Base-by-base conservation (phyloP, 805 yeast genomes). In the Candida pseudofarinosa region DNA sequence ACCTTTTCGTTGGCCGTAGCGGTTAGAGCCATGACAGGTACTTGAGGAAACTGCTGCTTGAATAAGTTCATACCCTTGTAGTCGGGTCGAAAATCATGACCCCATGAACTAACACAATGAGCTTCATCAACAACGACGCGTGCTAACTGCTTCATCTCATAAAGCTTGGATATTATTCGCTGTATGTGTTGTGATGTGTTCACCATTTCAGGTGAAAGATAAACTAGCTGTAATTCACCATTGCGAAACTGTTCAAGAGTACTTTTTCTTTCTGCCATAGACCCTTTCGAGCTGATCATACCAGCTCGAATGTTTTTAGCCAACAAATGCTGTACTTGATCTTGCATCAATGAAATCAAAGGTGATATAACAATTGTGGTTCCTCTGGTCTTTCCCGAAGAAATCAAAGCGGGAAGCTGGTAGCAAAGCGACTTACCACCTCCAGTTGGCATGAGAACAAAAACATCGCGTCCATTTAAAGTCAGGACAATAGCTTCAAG, bases 51-150 rank as follows among this genome's bases (percentile, higher is more conserved):
- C 38, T 79, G 75, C 15, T 67, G 62, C 55, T 88, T 88, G 62
- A 93, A 86, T 50, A 73, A 76, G 30, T 80, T 79, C 56, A 93
- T 71, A 8, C 83, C 85, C 54, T 89, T 87, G 66, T 93, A 93
- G 62, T 93, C 98, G 0, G 98, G 97, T 40, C 99, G 74, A 62
- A 93, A 93, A 63, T 93, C 99, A 63, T 93, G 99, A 16, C 99
- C 99, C 99, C 99, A 93, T 8, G 95, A 85, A 40, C 96, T 88
- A 36, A 93, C 95, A 74, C 99, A 93, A 65, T 93, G 99, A 0
- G 99, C 99, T 59, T 88, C 99, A 65, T 93, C 99, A 36, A 93
- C 88, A 8, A 93, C 96, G 32, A 93, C 75, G 41, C 98, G 71
- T 0, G 97, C 96, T 31, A 93, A 67, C 52, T 69, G 67, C 12